Conservation (phyloP, 1,139 yeast species). For the Suhomyces panamericanus region DNA sequence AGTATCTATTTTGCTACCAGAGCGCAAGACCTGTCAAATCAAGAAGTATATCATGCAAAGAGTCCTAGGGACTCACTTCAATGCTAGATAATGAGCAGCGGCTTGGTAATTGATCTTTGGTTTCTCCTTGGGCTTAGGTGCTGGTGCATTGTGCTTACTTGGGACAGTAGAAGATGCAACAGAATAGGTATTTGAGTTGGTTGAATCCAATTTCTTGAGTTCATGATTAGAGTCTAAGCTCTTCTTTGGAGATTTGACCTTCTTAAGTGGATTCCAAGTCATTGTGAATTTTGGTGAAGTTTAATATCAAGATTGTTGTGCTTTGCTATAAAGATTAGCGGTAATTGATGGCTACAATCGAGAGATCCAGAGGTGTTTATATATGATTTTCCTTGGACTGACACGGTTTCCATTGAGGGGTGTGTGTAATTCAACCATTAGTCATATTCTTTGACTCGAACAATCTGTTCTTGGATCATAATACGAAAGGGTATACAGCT, state of each 20-base stretch:
- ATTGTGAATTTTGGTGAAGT: background rate
- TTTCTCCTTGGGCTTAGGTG: background rate
- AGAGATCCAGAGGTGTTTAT: too few relatives aligned
- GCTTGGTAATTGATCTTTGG: conserved; percentile 3
- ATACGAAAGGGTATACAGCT: too few relatives aligned
- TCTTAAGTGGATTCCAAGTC: conserved; percentile 2
- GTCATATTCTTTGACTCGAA: too few relatives aligned
- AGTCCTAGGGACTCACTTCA: background rate
- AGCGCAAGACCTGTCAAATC: background rate
- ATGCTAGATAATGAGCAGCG: conserved; percentile 5
- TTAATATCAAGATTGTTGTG: background rate
- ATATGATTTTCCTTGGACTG: too few relatives aligned
- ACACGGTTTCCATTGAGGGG: too few relatives aligned
- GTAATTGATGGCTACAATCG: background rate
- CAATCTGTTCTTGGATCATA: too few relatives aligned
- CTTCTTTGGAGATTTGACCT: background rate
- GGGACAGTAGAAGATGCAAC: conserved; percentile 2
- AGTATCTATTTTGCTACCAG: background rate
- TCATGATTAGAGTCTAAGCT: background rate
- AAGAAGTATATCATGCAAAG: background rate
- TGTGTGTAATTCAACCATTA: too few relatives aligned
- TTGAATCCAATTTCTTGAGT: conserved; percentile 3
- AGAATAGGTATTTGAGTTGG: conserved; percentile 5
- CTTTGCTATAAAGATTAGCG: background rate
- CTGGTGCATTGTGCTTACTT: background rate